A percentile compares a stretch with the other conserved stretches of the same genome.
Conservation (phyloP, 176 grass and related monocot genomes). For the Hsuehochloa calcarea region DNA sequence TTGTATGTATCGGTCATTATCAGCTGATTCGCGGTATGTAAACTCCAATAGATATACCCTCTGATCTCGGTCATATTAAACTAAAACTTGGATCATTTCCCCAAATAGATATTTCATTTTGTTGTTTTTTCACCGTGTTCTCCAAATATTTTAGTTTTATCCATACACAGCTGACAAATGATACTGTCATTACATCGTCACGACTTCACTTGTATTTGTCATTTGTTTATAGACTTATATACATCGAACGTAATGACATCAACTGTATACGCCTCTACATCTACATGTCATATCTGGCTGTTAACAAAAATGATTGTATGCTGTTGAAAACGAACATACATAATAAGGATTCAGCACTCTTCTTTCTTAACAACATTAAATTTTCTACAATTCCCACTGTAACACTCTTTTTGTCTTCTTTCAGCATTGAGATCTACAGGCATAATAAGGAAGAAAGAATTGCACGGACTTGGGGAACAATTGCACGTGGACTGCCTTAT, state of each 20-base stretch:
- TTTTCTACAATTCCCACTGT: background rate
- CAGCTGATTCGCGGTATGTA: background rate
- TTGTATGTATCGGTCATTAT: background rate
- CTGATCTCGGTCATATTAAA: background rate
- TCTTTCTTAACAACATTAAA: background rate
- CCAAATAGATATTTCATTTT: background rate
- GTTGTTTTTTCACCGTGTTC: background rate
- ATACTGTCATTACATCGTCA: background rate
- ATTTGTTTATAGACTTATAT: slow-evolving; percentile 1
- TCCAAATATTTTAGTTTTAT: slow-evolving; percentile 9
- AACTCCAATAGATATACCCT: background rate
- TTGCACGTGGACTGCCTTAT: slow-evolving; percentile 77
- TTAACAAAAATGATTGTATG: background rate
- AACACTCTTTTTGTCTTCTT: slow-evolving; percentile 7
- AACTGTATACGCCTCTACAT: background rate
- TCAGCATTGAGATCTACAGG: slow-evolving; percentile 99
- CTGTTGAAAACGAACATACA: background rate
- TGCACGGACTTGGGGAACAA: slow-evolving; percentile 95
- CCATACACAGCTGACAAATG: background rate
- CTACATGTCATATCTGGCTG: background rate
- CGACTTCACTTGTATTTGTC: background rate
- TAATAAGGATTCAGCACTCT: no score
- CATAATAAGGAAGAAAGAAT: slow-evolving; percentile 99
- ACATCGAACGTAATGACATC: background rate
- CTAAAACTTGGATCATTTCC: background rate